Base-by-base conservation (phyloP, 139 green algal genomes). In the Limnomonas spitsbergensis region DNA sequence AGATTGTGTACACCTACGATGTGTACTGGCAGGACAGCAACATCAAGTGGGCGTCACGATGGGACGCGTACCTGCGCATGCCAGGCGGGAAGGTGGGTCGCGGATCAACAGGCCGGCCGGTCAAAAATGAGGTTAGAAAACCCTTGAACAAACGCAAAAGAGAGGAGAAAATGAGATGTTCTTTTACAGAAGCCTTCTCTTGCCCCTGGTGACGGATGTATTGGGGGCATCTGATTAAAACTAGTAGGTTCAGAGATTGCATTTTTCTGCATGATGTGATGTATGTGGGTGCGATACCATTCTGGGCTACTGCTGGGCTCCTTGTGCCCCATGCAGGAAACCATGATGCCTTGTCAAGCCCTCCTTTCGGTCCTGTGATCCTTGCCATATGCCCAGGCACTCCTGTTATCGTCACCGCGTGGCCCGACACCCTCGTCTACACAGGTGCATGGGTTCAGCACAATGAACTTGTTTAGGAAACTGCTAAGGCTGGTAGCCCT, bases 31-130 rank as follows among this genome's bases (percentile, higher is more conserved):
- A 96, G 80, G 74, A 87, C 70, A 91, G 76, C 36, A 82, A 92
- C 27, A 94, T 95, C 67, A 86, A 89, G 70, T 99, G 95, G 95
- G 90, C 93, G 4, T 91, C 82, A 0, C 90, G 95, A 39, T 99
- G 95, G 95, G 95, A 99, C 78, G 89, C 93, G 0, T 98, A 98
- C 82, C 91, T 98, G 80, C 88, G 91, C 69, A 98, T 98, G 94
- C 91, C 92, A 1, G 92, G 92, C 9, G 93, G 93, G 75, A 89
- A 85, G 78, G 87, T 67, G 69, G 26, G 53, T 76, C n/a, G n/a
- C n/a, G n/a, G n/a, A n/a, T 4, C n/a, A n/a, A n/a, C n/a, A n/a
- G n/a, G n/a, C n/a, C n/a, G n/a, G n/a, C n/a, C 4, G 39, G 47
- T 61, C 14, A 24, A 24, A 61, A 24, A 24, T 14, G 24, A 61